Conservation (phyloP, 257 asterid genomes). For the Plantago elongata region DNA sequence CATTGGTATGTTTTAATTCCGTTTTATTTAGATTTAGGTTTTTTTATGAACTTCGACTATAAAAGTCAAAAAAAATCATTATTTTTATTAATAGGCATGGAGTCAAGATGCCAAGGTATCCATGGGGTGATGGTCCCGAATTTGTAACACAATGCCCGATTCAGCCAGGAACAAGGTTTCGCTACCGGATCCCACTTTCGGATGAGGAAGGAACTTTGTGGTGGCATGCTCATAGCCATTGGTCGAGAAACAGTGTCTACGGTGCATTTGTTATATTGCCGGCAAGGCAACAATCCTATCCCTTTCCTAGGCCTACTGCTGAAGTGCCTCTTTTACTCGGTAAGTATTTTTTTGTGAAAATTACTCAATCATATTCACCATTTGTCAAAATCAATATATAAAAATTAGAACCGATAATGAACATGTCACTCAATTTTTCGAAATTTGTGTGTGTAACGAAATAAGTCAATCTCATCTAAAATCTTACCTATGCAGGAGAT, state of each 20-base stretch:
- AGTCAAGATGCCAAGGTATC: constrained; percentile 48
- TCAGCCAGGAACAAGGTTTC: constrained; percentile 36
- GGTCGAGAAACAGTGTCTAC: constrained; percentile 47
- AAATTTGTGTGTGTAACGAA: no score
- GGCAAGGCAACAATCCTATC: constrained; percentile 20
- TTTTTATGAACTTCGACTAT: no score
- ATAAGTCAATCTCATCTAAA: no score
- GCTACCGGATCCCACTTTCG: constrained; percentile 33
- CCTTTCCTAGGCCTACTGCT: constrained; percentile 37
- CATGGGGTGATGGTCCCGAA: constrained; percentile 58
- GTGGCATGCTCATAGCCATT: constrained; percentile 68
- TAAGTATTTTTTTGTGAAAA: not conserved
- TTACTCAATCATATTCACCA: no score
- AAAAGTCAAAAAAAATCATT: not conserved
- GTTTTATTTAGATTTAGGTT: no score
- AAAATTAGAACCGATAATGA: no score
- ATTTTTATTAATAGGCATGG: constrained; percentile 41
- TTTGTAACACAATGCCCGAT: constrained; percentile 54
- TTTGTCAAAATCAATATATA: no score
- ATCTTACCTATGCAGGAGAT: constrained; percentile 27
- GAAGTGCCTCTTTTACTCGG: constrained; percentile 47
- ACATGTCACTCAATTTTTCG: no score
- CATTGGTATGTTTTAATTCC: constrained; percentile 25
- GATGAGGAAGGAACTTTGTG: constrained; percentile 56
- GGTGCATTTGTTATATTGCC: constrained; percentile 46